These are phyloP conservation scores for Allium fistulosum DNA, from an alignment of 106 monocot genomes.

Conservation along the genomic window DNA sequence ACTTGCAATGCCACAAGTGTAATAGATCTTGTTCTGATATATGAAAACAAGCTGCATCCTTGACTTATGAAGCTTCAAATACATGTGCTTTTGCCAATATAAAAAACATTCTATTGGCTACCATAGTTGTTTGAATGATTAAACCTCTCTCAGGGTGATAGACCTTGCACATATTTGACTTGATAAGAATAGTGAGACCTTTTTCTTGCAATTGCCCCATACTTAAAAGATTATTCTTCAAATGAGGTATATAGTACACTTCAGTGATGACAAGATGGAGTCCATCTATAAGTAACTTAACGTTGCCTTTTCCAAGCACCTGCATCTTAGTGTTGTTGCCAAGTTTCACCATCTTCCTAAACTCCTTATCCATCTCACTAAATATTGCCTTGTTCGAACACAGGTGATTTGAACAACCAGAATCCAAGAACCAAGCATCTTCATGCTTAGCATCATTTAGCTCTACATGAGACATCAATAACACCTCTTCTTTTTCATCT, in stretches of 20 bases:
- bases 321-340: not conserved
- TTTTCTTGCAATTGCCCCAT: too few relatives aligned
- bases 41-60: not conserved
- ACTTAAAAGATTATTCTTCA: too few relatives aligned
- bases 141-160: not conserved
- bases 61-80: not conserved
- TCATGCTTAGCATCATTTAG: too few relatives aligned
- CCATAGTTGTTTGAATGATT: constrained; percentile 2
- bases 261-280: not conserved
- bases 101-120: not conserved
- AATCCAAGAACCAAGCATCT: too few relatives aligned
- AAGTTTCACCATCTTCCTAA: too few relatives aligned
- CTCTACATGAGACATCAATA: too few relatives aligned
- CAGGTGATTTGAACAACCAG: too few relatives aligned
- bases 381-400: too few relatives aligned
- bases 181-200: too few relatives aligned
- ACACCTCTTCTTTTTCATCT: too few relatives aligned
- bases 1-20: not conserved
- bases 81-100: not conserved
- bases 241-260: too few relatives aligned
- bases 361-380: too few relatives aligned
- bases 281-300: not conserved
- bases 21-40: not conserved
- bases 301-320: not conserved
- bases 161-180: not conserved